Conservation (phyloP, 2,329 filamentous ascomycete genomes). For the Chrysoporthe puriensis region DNA sequence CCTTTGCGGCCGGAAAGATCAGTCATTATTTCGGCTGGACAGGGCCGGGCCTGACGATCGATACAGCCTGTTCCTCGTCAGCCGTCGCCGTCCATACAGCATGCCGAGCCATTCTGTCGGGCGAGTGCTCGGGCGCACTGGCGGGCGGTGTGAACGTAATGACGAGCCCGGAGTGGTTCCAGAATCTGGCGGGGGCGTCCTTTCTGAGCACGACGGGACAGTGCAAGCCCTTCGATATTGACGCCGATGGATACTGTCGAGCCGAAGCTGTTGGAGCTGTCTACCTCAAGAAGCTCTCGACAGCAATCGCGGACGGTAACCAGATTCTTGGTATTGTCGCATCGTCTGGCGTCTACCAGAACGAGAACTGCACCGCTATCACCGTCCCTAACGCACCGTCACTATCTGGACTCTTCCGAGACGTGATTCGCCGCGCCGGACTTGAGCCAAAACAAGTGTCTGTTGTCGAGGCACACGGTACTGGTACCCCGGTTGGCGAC, state of each 20-base stretch:
- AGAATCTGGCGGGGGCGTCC: slow-evolving; percentile 36
- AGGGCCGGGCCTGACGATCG: slow-evolving; percentile 37
- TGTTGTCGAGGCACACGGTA: slow-evolving; percentile 46
- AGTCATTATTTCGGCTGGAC: slow-evolving; percentile 42
- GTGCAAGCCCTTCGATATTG: slow-evolving; percentile 39
- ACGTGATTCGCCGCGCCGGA: slow-evolving; percentile 35
- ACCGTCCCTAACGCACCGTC: slow-evolving; percentile 34
- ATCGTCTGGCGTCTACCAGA: slow-evolving; percentile 44
- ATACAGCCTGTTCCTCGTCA: slow-evolving; percentile 45
- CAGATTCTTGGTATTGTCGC: slow-evolving; percentile 46
- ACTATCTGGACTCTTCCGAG: slow-evolving; percentile 37
- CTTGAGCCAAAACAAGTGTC: slow-evolving; percentile 34
- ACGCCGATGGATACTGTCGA: slow-evolving; percentile 53
- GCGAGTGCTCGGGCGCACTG: slow-evolving; percentile 38
- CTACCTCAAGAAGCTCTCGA: slow-evolving; percentile 50
- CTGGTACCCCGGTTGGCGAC: slow-evolving; percentile 47
- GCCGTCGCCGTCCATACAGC: slow-evolving; percentile 44
- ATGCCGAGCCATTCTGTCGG: slow-evolving; percentile 33
- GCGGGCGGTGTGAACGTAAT: slow-evolving; percentile 39
- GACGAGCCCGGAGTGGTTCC: slow-evolving; percentile 32
- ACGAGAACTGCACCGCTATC: slow-evolving; percentile 41
- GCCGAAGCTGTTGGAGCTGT: slow-evolving; percentile 51
- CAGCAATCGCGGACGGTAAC: slow-evolving; percentile 52
- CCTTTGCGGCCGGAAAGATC: slow-evolving; percentile 36
- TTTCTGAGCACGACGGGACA: slow-evolving; percentile 38